Evolutionary conservation across 352 stramenopile species (phyloP), one percentile per base, ranked within the genome.

Genomic region (Globisporangium orthogonon): DNA sequence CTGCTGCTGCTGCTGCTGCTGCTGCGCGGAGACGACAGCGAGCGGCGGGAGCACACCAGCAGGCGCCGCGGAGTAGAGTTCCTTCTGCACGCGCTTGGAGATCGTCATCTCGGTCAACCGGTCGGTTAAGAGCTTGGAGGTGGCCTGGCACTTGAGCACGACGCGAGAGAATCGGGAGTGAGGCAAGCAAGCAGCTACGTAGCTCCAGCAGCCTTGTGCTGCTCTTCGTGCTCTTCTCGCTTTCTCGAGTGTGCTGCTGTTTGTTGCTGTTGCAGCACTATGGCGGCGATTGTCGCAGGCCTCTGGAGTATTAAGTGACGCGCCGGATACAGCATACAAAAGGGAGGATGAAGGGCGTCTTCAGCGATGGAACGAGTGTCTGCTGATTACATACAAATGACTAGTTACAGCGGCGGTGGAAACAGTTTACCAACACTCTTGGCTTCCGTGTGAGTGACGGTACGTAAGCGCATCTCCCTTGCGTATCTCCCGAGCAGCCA

Each of bases 31-130:
- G 52, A 50, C 53, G 59, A 44, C 50, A 31, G 61, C 40, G 47
- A 33, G 54, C 39, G 50, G 60, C 51, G 63, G 54, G 31, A 80
- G 65, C 46, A 70, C 51, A 28, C 70, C 56, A 10, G 66, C 63
- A 6, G 70, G 61, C 29, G 73, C 72, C 15, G 72, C 67, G 54
- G 76, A 70, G 48, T 76, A 69, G 15, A 81, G 67, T 47, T 81
- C 72, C 33, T 76, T 76, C 41, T 81, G 72, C n/a, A 81, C 72
- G 61, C 72, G 72, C 62, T 76, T 78, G 55, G 72, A 78, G 70
- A 81, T 81, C 57, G 72, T 81, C 72, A 81, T 81, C 31, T 29
- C 60, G 23, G 15, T 45, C 15, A 10, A n/a, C 30, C 23, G 18
- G 7, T 29, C 33, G 61, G 48, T 45, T 9, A 37, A 5, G 33